phyloP scores from a whole-genome alignment of 1,284 basidiomycete genomes.

The Pseudozyma sp. region DNA sequence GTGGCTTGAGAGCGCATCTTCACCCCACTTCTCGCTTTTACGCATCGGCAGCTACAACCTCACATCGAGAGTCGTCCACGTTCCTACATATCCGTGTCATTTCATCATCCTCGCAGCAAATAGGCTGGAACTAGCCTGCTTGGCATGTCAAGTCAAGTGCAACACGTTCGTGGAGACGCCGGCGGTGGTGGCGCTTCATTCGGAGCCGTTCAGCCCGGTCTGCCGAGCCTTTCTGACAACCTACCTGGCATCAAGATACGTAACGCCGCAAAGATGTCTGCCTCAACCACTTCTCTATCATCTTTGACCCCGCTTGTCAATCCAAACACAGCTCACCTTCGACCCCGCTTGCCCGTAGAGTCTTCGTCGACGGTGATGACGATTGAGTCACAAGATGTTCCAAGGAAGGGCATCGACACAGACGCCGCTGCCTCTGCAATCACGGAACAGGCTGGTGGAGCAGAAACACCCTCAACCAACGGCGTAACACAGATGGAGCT shows the following conservation, averaged over 20 bases:
- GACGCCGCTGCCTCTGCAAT: not conserved
- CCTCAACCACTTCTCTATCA: not conserved
- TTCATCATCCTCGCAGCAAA: not conserved
- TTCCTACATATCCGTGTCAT: not conserved
- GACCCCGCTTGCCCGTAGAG: conserved; percentile 25
- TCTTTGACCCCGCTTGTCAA: conserved; percentile 10
- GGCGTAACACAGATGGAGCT: conserved; percentile 81
- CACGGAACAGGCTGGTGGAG: not conserved
- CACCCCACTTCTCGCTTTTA: not conserved
- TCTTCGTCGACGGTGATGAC: conserved; percentile 12
- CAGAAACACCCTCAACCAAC: conserved; percentile 23
- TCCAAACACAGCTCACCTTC: conserved; percentile 18
- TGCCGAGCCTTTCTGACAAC: not conserved
- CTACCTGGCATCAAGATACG: not conserved
- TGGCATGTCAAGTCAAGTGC: not conserved
- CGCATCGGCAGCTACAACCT: too few relatives aligned
- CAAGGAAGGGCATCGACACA: not conserved
- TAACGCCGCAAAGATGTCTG: conserved; percentile 4
- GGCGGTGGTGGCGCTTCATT: conserved; percentile 1
- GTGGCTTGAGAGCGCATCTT: not conserved
- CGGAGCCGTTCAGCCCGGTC: conserved; percentile 4
- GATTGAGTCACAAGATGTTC: not conserved
- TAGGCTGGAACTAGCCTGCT: not conserved
- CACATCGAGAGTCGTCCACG: too few relatives aligned
- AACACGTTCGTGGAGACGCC: conserved; percentile 9